phyloP scores from a whole-genome alignment of 208 protist genomes.

The Leishmania lainsoni region DNA sequence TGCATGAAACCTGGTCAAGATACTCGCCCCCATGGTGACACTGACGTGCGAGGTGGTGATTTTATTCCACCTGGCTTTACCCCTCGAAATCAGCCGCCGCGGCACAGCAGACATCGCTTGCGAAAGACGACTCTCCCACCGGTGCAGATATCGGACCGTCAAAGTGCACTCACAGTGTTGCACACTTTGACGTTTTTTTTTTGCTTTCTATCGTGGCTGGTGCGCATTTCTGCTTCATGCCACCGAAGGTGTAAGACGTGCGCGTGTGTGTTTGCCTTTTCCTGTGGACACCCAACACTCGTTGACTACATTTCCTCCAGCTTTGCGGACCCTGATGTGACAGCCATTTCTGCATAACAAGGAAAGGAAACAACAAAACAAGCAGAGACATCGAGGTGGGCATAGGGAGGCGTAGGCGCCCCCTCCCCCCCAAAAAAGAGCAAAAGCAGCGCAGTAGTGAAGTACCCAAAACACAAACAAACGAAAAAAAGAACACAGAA shows the following conservation, averaged over 20 bases:
- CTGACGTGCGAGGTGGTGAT: not conserved
- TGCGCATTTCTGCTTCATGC: not conserved
- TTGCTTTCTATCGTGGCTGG: not conserved
- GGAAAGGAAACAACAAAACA: constrained; percentile 30
- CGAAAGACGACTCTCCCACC: too few relatives aligned
- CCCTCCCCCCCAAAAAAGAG: constrained; percentile 9
- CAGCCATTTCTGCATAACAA: not conserved
- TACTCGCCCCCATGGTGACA: not conserved
- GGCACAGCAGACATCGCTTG: not conserved
- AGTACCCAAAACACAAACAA: not conserved
- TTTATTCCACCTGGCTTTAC: not conserved
- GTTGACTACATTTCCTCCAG: not conserved
- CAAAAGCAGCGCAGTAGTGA: not conserved
- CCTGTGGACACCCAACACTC: not conserved
- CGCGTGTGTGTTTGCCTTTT: not conserved
- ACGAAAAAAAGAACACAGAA: not conserved
- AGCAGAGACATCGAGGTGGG: not conserved
- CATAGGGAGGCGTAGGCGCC: constrained; percentile 5
- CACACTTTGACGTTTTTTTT: not conserved
- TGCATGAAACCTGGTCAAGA: not conserved
- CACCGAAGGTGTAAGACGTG: not conserved
- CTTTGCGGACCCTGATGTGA: not conserved
- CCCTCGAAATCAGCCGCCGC: not conserved
- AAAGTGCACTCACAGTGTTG: not conserved
- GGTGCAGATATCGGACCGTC: not conserved